Percentiles rank a stretch among this genome's conserved stretches.
phyloP scores from a whole-genome alignment of 148 eudicot genomes.

The Spergularia bocconei region DNA sequence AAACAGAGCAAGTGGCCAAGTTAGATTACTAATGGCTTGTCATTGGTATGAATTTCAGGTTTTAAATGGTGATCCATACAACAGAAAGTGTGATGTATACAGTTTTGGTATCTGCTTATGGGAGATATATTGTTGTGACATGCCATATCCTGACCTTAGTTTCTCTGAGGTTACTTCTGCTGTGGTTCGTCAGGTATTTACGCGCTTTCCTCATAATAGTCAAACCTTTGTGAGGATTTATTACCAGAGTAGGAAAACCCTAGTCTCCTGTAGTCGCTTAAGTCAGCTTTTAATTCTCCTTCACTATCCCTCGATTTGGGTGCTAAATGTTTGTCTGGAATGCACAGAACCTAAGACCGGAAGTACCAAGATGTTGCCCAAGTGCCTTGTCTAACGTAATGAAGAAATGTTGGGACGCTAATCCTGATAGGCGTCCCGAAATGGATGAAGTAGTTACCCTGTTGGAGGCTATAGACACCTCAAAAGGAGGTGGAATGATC shows the following conservation, averaged over 20 bases:
- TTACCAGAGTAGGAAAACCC: background rate
- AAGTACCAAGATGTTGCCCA: conserved; percentile 95
- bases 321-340: conserved; percentile 4
- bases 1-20: background rate
- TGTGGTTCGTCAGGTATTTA: conserved; percentile 89
- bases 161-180: conserved; percentile 97
- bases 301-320: background rate
- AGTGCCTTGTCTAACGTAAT: conserved; percentile 84
- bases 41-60: conserved; percentile 50
- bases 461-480: conserved; percentile 87
- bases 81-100: conserved; percentile 93
- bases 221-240: background rate
- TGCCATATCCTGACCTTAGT: conserved; percentile 99
- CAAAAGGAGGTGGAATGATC: conserved; percentile 98
- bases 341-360: conserved; percentile 86
- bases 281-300: no score
- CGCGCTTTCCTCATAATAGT: background rate
- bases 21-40: conserved; percentile 12
- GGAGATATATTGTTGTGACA: conserved; percentile 96
- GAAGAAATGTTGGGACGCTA: conserved; percentile 98
- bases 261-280: background rate
- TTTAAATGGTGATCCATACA: conserved; percentile 87
- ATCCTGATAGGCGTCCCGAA: conserved; percentile 91
- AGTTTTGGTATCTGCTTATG: conserved; percentile 96
- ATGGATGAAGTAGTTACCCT: conserved; percentile 91